Base-by-base conservation (phyloP, 768 basidiomycete genomes). In the Lactifluus echinatus region DNA sequence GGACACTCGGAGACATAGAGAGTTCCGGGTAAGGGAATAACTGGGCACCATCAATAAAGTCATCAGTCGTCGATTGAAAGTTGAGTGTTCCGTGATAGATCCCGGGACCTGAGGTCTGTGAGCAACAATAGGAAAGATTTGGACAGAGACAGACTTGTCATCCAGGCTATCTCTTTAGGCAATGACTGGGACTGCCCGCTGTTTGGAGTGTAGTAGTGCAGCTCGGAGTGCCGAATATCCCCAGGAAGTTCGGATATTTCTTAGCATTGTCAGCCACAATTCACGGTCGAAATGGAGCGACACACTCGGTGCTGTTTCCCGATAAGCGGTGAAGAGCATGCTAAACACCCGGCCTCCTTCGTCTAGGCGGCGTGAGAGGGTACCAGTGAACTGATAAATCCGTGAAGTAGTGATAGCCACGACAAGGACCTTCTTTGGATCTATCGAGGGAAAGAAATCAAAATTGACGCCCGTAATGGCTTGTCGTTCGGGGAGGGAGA, bases 241-340 rank as follows among this genome's bases (percentile, higher is more conserved):
- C 94, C 90, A 17, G 93, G 93, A 7, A 98, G 75, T 68, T 97
- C 95, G 31, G 92, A 79, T 59, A 94, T 92, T 73, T 92, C 93
- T 93, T 71, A 46, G 64, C 55, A 36, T 58, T 42, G 55, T 74
- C 61, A 72, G 67, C 10, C 8, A 31, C 21, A 17, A 53, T 21
- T 43, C 34, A 31, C 45, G 24, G 50, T 11, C 15, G 65, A 56
- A 50, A 70, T 43, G 57, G 15, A 50, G 8, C 8, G 31, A 71
- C 80, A 69, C 62, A 95, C 94, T 95, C 19, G 92, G 93, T 19
- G 84, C 80, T 7, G 76, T 75, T 53, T 93, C 92, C 46, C 83
- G 75, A 65, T 93, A 92, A 17, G 74, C 70, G 37, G 80, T 76
- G 65, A 96, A 93, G 17, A 95, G 70, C 17, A 76, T 72, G 23